A percentile compares a stretch with the other conserved stretches of the same genome.
phyloP scores from a whole-genome alignment of 805 yeast genomes.

The Maudiozyma pseudohumilis region DNA sequence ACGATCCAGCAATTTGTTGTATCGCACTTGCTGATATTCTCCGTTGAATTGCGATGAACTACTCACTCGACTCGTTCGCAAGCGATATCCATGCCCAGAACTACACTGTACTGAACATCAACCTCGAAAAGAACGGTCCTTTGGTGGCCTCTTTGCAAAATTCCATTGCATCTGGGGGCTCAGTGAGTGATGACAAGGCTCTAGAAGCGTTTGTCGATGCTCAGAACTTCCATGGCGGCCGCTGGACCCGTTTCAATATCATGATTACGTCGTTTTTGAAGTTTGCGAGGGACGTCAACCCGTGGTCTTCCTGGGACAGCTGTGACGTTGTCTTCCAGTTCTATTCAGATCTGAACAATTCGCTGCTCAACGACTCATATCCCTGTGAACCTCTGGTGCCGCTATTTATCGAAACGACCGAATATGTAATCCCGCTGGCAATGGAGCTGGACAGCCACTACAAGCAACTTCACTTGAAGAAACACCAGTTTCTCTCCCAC shows the following conservation, averaged over 20 bases:
- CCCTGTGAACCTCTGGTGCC: slow-evolving; percentile 26
- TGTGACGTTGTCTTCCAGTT: slow-evolving; percentile 39
- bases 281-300: slow-evolving; percentile 42
- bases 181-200: slow-evolving; percentile 6
- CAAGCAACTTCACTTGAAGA: slow-evolving; percentile 13
- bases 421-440: slow-evolving; percentile 27
- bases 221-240: slow-evolving; percentile 10
- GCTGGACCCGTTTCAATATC: slow-evolving; percentile 33
- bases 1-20: too few species aligned
- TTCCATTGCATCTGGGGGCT: slow-evolving; percentile 5
- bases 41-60: too few species aligned
- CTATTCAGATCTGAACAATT: slow-evolving; percentile 36
- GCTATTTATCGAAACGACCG: slow-evolving; percentile 25
- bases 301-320: slow-evolving; percentile 39
- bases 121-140: slow-evolving; percentile 24
- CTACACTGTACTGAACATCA: slow-evolving; percentile 20
- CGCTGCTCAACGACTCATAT: slow-evolving; percentile 33
- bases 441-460: slow-evolving; percentile 16
- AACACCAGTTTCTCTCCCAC: slow-evolving; percentile 34
- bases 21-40: too few species aligned
- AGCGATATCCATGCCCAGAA: slow-evolving; percentile 12
- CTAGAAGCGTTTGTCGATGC: slow-evolving; percentile 15
- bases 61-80: slow-evolving; percentile 14
- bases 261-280: slow-evolving; percentile 39
- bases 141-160: slow-evolving; percentile 31